Evolutionary conservation across 106 monocot species (phyloP).

Genomic region (Apostasia shenzhenica): DNA sequence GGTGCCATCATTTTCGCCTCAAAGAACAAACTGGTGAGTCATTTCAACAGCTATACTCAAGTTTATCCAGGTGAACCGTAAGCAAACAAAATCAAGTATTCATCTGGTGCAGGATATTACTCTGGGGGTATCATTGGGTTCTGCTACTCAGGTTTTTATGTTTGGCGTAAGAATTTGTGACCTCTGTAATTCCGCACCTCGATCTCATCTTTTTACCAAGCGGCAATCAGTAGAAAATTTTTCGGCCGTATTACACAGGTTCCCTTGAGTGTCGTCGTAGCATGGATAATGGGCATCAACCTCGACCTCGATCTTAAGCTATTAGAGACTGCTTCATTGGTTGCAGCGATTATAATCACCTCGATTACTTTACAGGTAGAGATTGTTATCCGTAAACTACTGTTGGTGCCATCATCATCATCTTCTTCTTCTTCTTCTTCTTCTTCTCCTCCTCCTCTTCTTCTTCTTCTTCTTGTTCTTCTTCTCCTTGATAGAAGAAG

Average conservation of each 20-base stretch:
- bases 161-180: conserved; percentile 50
- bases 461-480: too few relatives aligned
- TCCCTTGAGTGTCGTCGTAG: conserved; percentile 57
- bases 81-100: neutral
- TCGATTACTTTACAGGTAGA: conserved; percentile 51
- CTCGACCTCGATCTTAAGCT: conserved; percentile 74
- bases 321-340: conserved; percentile 50
- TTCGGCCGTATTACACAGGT: conserved; percentile 16
- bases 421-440: too few relatives aligned
- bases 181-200: neutral
- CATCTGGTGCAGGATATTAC: conserved; percentile 58
- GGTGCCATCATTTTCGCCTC: conserved; percentile 59
- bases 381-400: too few relatives aligned
- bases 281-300: conserved; percentile 69
- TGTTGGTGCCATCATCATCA: too few relatives aligned
- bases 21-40: conserved; percentile 52
- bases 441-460: too few relatives aligned
- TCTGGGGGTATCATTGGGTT: conserved; percentile 74
- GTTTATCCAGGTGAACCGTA: neutral
- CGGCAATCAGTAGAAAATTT: too few relatives aligned
- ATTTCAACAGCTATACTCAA: neutral
- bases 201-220: too few relatives aligned
- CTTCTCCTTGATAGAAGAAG: too few relatives aligned
- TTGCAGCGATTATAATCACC: conserved; percentile 45
- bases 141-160: conserved; percentile 77